Conservation (phyloP, 148 eudicot species). For the Fagopyrum homotropicum region DNA sequence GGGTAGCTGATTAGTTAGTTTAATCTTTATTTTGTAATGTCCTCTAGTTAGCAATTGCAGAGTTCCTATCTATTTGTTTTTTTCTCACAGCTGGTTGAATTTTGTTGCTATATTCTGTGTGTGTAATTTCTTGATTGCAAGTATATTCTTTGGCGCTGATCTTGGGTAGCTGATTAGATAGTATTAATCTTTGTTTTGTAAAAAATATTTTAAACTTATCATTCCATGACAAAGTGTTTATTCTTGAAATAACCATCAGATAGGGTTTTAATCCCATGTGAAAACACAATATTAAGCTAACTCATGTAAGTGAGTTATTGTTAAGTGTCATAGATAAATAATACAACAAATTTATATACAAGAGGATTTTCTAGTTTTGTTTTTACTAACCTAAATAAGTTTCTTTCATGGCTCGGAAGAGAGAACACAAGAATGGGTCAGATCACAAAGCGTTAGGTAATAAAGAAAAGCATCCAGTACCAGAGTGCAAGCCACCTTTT, state of each 20-base stretch:
- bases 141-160: neutral
- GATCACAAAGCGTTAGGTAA: conserved; percentile 36
- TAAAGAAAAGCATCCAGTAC: conserved; percentile 48
- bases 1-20: neutral
- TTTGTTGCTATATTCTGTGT: neutral
- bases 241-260: neutral
- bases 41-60: no score
- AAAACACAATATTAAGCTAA: neutral
- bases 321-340: neutral
- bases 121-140: neutral
- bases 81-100: neutral
- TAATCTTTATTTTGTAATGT: neutral
- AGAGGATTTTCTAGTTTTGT: neutral
- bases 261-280: neutral
- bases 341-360: neutral
- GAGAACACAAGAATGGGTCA: conserved; percentile 58
- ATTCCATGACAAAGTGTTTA: neutral
- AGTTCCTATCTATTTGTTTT: neutral
- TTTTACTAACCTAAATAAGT: neutral
- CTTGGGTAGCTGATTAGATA: neutral
- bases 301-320: neutral
- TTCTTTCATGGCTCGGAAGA: conserved; percentile 66
- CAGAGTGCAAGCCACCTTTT: conserved; percentile 25
- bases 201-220: neutral
- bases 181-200: neutral